These are phyloP conservation scores for Cyanidiococcus yangmingshanensis DNA, from an alignment of 23 red algal genomes.

Conservation along the genomic window DNA sequence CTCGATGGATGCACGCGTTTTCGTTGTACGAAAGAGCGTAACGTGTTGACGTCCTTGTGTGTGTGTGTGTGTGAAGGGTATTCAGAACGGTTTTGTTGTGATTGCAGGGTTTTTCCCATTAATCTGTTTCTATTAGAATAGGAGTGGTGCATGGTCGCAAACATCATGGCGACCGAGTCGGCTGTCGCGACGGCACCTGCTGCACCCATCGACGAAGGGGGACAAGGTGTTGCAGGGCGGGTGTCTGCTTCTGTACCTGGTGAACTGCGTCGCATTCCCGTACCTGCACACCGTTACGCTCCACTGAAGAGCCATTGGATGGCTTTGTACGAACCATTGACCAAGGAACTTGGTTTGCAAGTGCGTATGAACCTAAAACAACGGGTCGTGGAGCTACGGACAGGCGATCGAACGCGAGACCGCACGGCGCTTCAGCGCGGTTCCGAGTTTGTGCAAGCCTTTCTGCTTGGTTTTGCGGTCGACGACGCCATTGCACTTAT, in stretches of 20 bases:
- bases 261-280: constrained; percentile 30
- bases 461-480: constrained; percentile 75
- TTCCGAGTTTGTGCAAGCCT: constrained; percentile 74
- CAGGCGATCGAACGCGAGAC: constrained; percentile 42
- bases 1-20: too few species aligned
- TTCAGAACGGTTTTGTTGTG: too few species aligned
- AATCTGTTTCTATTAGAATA: too few species aligned
- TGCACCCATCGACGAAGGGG: too few species aligned
- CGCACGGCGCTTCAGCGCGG: constrained; percentile 73
- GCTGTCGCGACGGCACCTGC: neutral
- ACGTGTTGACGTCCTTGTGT: too few species aligned
- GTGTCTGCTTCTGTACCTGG: too few species aligned
- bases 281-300: constrained; percentile 67
- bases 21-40: too few species aligned
- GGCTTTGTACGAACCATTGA: constrained; percentile 79
- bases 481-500: constrained; percentile 76
- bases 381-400: constrained; percentile 61
- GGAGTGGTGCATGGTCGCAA: too few species aligned
- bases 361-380: constrained; percentile 80
- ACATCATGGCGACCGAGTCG: neutral
- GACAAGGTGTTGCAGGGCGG: too few species aligned
- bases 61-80: too few species aligned
- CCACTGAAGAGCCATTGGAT: constrained; percentile 73
- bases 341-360: constrained; percentile 74
- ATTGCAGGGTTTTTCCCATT: too few species aligned